Evolutionary conservation across 352 stramenopile species (phyloP), one percentile per base, ranked within the genome.

Genomic region (Phytophthora hibernalis): DNA sequence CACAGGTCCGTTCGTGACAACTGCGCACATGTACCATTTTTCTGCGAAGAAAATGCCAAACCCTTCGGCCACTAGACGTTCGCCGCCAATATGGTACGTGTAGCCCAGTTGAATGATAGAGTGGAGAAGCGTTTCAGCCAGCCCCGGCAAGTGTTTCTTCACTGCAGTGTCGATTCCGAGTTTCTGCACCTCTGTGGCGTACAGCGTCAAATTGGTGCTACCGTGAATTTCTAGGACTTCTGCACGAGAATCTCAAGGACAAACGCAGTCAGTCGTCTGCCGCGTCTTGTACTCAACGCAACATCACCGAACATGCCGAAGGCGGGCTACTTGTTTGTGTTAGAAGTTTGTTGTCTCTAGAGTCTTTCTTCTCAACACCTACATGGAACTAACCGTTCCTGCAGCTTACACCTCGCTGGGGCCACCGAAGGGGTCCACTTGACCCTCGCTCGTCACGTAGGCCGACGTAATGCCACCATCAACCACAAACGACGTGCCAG

Each of bases 381-480:
- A 59, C 58, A 16, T 37, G 38, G 30, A 53, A 52, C 22, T 47
- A 16, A 49, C 26, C 16, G 37, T 49, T 49, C 37, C 44, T 33
- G 13, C 54, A 26, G 37, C 48, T 73, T 86, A 93, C 20, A 93
- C 82, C 59, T 95, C 82, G 55, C 75, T 89, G 12, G 88, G 88
- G 21, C 88, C 88, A 40, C 88, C 80, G 53, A 96, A 96, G 4
- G 88, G 86, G 61, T 96, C 87, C 28, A 96, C 81, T 18, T 86
- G 61, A 5, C 74, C 67, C 63, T 96, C 88, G 57, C 83, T 92
- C 16, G 88, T 96, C 38, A 94, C 88, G 65, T 96, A 96, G 18
- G 85, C 86, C 42, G 85, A 86, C 37, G 87, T 95, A 64, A 96
- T 96, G 22, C 89, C 89, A n/a, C 89, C 89, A 45, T 97, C 89